phyloP scores from a whole-genome alignment of 345 rosid genomes.

The Nasturtium officinale region DNA sequence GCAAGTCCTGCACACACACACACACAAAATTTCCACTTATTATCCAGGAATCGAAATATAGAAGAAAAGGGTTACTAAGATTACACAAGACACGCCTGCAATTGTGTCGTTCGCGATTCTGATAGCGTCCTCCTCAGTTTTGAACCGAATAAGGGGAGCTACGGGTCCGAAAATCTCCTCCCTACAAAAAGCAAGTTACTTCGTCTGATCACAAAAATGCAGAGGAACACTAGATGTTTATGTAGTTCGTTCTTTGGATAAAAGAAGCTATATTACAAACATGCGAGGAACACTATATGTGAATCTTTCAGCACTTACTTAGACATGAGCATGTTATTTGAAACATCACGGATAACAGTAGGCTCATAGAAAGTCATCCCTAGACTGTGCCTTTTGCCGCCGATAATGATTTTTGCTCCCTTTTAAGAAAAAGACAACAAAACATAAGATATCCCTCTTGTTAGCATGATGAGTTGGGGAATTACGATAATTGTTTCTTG shows the following conservation, averaged over 20 bases:
- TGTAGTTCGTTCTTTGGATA: neutral
- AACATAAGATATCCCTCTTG: constrained; percentile 14
- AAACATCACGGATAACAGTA: constrained; percentile 73
- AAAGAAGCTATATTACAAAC: neutral
- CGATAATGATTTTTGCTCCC: constrained; percentile 94
- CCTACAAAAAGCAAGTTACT: constrained; percentile 42
- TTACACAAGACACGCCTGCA: constrained; percentile 56
- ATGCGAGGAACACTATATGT: neutral
- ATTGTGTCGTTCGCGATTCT: constrained; percentile 77
- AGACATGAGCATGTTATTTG: constrained; percentile 65
- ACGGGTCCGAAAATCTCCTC: constrained; percentile 99
- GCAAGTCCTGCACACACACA: constrained; percentile 69
- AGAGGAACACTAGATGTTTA: constrained; percentile 12
- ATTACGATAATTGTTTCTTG: neutral
- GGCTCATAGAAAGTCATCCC: constrained; percentile 97
- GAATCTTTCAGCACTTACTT: constrained; percentile 53
- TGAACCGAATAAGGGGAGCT: constrained; percentile 79
- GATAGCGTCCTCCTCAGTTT: constrained; percentile 92
- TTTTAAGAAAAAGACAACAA: constrained; percentile 45
- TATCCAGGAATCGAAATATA: constrained; percentile 2
- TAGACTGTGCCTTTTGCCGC: constrained; percentile 90
- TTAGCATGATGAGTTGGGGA: neutral
- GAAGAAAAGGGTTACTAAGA: neutral
- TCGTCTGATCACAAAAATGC: constrained; percentile 1
- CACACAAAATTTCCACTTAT: constrained; percentile 4